Conservation (phyloP, 495 filamentous ascomycete genomes). For the Friedmanniomyces endolithicus region DNA sequence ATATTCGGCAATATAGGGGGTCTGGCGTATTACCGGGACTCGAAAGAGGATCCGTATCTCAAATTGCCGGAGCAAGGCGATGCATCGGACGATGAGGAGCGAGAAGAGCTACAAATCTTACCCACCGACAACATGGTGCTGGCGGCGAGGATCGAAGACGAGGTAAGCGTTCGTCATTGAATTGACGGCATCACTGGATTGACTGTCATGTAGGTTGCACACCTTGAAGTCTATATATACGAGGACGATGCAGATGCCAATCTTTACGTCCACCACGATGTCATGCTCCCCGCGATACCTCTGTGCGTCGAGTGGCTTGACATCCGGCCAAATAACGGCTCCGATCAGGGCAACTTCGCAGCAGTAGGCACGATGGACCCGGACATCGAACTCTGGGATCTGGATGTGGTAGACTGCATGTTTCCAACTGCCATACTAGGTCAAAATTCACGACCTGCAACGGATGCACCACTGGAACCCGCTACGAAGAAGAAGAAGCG, state of each 20-base stretch:
- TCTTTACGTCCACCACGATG: constrained; percentile 97
- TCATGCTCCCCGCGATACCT: constrained; percentile 96
- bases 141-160: constrained; percentile 88
- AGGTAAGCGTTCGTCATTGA: constrained; percentile 67
- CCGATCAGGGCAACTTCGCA: constrained; percentile 58
- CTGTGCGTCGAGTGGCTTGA: constrained; percentile 93
- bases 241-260: constrained; percentile 89
- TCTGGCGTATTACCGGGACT: constrained; percentile 82
- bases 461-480: constrained; percentile 16
- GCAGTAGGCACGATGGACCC: constrained; percentile 95
- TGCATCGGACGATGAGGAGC: constrained; percentile 58
- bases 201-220: constrained; percentile 62
- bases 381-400: constrained; percentile 97
- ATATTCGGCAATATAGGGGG: constrained; percentile 94
- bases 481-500: constrained; percentile 66
- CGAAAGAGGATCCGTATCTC: constrained; percentile 92
- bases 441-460: constrained; percentile 49
- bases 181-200: no score
- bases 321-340: constrained; percentile 61
- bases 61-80: constrained; percentile 69
- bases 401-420: constrained; percentile 92
- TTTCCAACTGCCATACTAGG: constrained; percentile 95
- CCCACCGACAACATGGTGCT: constrained; percentile 84
- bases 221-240: constrained; percentile 95
- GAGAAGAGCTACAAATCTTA: constrained; percentile 87